Evolutionary conservation across 2,329 filamentous ascomycete genomes (phyloP).

Genomic region (Xylariales sp.): DNA sequence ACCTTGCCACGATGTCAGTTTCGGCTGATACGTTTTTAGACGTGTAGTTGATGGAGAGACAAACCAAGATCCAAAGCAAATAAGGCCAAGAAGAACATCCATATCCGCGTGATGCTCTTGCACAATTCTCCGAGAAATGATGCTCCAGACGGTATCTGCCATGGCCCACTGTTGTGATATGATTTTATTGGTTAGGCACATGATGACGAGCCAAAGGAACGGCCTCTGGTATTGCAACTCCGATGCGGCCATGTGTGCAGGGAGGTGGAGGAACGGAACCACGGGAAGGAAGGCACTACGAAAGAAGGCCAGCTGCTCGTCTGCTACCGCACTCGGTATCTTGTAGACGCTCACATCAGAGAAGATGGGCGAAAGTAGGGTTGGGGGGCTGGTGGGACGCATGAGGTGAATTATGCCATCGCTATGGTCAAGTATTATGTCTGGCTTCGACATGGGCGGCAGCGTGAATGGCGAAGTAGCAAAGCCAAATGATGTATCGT

Average conservation of each 20-base stretch:
- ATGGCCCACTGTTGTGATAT: conserved; percentile 14
- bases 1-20: conserved; percentile 9
- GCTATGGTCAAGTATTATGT: conserved; percentile 13
- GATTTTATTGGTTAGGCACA: conserved; percentile 9
- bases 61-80: conserved; percentile 15
- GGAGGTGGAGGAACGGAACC: conserved; percentile 15
- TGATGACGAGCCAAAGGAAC: conserved; percentile 17
- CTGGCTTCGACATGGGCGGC: conserved; percentile 6
- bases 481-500: neutral
- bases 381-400: conserved; percentile 8
- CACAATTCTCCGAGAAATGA: conserved; percentile 15
- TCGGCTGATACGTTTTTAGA: neutral
- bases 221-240: conserved; percentile 13
- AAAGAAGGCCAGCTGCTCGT: conserved; percentile 13
- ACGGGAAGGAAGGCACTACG: conserved; percentile 12
- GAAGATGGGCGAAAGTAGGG: conserved; percentile 8
- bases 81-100: conserved; percentile 13
- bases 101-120: conserved; percentile 12
- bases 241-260: conserved; percentile 7
- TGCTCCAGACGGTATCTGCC: conserved; percentile 13
- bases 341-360: conserved; percentile 12
- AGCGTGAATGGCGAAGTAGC: neutral
- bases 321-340: conserved; percentile 8
- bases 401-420: conserved; percentile 12
- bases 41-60: conserved; percentile 4